Conservation (phyloP, 73 alveolate genomes). For the Breviolum minutum region DNA sequence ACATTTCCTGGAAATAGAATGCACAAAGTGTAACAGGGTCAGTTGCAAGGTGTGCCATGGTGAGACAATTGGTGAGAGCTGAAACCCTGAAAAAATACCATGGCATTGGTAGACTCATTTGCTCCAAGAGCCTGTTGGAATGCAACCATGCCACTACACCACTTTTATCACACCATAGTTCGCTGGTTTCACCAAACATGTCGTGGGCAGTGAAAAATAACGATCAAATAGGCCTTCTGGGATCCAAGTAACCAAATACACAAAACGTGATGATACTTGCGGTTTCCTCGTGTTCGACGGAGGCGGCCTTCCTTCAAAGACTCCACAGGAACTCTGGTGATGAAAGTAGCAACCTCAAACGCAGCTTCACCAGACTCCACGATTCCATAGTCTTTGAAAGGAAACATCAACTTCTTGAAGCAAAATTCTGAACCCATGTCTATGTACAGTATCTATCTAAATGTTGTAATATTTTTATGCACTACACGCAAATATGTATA, state of each 20-base stretch:
- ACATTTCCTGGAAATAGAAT: background rate
- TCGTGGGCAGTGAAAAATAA: too few species aligned
- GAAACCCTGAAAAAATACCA: too few species aligned
- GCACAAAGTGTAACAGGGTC: background rate
- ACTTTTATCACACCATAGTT: too few species aligned
- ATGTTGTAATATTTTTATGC: too few species aligned
- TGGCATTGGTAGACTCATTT: too few species aligned
- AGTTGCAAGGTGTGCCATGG: background rate
- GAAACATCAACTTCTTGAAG: background rate
- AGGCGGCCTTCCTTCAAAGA: slow-evolving; percentile 22
- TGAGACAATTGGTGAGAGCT: background rate
- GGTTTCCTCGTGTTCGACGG: background rate
- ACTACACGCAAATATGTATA: too few species aligned
- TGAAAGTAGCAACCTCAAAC: slow-evolving; percentile 46
- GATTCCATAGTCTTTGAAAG: background rate
- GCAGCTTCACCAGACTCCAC: background rate
- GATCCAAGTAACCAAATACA: background rate
- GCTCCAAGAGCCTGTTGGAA: too few species aligned
- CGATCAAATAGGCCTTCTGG: background rate
- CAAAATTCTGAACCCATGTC: background rate
- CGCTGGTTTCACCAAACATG: too few species aligned
- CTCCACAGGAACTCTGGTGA: slow-evolving; percentile 58
- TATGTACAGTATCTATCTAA: too few species aligned
- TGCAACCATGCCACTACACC: too few species aligned
- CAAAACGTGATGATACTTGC: background rate